A percentile compares a stretch with the other conserved stretches of the same genome.
Evolutionary conservation across 225 moss, liverwort and hornwort species (phyloP).

Genomic region (Rhytidiadelphus loreus): DNA sequence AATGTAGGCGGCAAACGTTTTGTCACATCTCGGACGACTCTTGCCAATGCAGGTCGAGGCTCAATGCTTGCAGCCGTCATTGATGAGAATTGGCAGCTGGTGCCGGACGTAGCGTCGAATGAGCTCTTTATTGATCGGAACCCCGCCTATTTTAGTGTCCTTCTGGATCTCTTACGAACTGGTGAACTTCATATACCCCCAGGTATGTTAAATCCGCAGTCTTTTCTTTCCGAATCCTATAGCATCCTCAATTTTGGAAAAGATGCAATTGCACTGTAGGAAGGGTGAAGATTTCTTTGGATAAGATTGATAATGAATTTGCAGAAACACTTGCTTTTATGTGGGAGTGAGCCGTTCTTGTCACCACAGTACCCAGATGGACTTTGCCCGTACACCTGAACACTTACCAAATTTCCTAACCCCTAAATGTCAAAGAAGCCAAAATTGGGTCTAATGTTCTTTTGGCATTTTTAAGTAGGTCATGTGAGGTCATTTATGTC

Average conservation of each 20-base stretch:
- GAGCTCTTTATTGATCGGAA: constrained; percentile 61
- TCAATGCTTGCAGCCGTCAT: constrained; percentile 61
- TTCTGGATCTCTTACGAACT: constrained; percentile 59
- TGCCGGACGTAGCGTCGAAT: constrained; percentile 17
- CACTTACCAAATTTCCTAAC: neutral
- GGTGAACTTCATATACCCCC: constrained; percentile 46
- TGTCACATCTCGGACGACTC: constrained; percentile 53
- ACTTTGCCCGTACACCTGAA: neutral
- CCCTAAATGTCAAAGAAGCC: neutral
- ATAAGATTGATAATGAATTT: neutral
- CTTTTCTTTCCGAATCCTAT: neutral
- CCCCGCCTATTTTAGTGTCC: constrained; percentile 46
- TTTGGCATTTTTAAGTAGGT: neutral
- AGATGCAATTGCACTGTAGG: neutral
- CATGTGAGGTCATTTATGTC: neutral
- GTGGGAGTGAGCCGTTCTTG: neutral
- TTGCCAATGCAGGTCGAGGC: constrained; percentile 54
- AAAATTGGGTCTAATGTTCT: neutral
- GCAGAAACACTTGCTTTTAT: neutral
- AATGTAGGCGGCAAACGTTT: constrained; percentile 59
- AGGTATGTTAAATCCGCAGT: constrained; percentile 5
- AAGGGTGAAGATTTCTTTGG: neutral
- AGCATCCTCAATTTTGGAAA: neutral
- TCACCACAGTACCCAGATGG: neutral
- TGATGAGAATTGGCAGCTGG: constrained; percentile 49